Percentiles rank a stretch among this genome's conserved stretches.
These are phyloP conservation scores for Penicillium herquei DNA, from an alignment of 495 filamentous ascomycete species.

Conservation along the genomic window DNA sequence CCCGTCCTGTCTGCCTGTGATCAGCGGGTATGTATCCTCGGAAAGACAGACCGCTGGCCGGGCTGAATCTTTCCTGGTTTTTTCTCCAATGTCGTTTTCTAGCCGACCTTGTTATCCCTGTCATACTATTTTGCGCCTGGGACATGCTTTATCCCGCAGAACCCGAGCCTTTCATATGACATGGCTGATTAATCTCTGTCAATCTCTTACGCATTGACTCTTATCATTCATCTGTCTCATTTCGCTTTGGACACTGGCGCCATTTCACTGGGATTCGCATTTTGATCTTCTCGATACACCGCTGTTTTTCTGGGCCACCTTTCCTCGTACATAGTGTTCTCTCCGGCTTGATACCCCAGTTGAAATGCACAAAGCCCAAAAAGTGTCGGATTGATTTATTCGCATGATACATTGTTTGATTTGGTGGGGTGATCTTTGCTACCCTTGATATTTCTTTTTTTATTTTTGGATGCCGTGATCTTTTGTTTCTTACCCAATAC, in stretches of 20 bases:
- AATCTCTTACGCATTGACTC: neutral
- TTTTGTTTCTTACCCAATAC: constrained; percentile 28
- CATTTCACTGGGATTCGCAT: neutral
- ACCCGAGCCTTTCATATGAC: neutral
- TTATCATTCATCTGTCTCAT: neutral
- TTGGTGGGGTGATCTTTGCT: neutral
- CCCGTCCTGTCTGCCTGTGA: constrained; percentile 3
- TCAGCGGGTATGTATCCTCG: constrained; percentile 2
- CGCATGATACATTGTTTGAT: constrained; percentile 15
- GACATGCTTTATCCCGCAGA: neutral
- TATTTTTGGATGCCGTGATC: neutral
- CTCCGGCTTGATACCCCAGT: constrained; percentile 15
- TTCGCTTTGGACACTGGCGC: neutral
- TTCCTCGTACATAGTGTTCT: constrained; percentile 26
- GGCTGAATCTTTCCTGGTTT: constrained; percentile 5
- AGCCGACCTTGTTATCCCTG: neutral
- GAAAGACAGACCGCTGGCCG: constrained; percentile 16
- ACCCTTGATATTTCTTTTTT: neutral
- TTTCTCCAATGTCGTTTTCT: neutral
- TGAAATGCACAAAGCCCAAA: constrained; percentile 20
- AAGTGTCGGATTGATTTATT: constrained; percentile 1
- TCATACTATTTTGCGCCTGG: neutral
- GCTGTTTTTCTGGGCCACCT: neutral
- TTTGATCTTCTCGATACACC: neutral
- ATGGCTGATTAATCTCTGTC: neutral